Percentiles rank a stretch among this genome's conserved stretches.
Evolutionary conservation across 2,329 filamentous ascomycete species (phyloP).

Genomic region (Aspergillus piperis): DNA sequence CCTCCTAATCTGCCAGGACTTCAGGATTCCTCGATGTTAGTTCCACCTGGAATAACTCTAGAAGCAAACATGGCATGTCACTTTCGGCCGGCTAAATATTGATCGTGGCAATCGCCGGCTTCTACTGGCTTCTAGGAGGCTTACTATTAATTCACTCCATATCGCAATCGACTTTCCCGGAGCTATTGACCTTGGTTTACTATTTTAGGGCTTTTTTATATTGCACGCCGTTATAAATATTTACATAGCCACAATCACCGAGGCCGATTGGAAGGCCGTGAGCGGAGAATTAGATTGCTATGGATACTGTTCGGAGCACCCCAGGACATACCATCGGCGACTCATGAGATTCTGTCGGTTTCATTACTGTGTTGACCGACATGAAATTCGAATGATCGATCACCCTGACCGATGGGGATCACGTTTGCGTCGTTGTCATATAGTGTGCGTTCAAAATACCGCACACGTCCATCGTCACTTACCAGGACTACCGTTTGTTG

Average conservation of each 20-base stretch:
- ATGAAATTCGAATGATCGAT: conserved; percentile 44
- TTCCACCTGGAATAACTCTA: not conserved
- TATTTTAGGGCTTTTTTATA: conserved; percentile 7
- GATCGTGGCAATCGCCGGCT: not conserved
- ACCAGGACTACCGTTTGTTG: conserved; percentile 65
- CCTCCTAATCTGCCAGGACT: not conserved
- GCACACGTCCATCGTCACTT: conserved; percentile 55
- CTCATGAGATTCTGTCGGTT: not conserved
- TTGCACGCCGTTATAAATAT: not conserved
- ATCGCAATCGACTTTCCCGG: not conserved
- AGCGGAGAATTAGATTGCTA: not conserved
- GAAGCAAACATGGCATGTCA: not conserved
- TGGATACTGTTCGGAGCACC: not conserved
- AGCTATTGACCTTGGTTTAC: not conserved
- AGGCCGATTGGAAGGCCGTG: not conserved
- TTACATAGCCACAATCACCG: conserved; percentile 2
- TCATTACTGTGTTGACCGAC: conserved; percentile 4
- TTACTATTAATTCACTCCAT: not conserved
- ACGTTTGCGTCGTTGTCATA: conserved; percentile 56
- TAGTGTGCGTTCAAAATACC: conserved; percentile 64
- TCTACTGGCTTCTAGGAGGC: not conserved
- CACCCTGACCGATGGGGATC: conserved; percentile 49
- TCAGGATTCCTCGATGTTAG: not conserved
- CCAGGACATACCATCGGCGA: not conserved
- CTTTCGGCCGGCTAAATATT: not conserved